Evolutionary conservation across 2,329 filamentous ascomycete genomes (phyloP).

Genomic region (Fusarium devonianum): DNA sequence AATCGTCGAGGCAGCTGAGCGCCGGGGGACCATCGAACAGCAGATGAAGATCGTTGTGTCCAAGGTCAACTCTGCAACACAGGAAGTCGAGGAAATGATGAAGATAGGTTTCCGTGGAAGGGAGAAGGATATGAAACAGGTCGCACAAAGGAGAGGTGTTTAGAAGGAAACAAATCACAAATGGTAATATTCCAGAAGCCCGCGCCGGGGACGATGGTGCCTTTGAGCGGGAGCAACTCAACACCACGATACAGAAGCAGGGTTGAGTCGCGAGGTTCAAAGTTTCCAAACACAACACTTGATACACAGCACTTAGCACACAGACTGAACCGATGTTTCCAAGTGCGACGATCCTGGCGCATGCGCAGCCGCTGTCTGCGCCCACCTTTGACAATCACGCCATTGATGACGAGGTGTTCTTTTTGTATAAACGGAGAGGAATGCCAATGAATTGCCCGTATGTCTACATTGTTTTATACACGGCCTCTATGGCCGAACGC

Average conservation of each 20-base stretch:
- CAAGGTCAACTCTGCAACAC: slow-evolving; percentile 26
- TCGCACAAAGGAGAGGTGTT: not conserved
- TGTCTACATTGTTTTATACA: slow-evolving; percentile 41
- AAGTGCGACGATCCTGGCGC: too few species aligned
- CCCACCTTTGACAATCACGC: slow-evolving; percentile 27
- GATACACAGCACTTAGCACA: too few species aligned
- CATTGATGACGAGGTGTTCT: slow-evolving; percentile 13
- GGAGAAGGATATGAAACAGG: slow-evolving; percentile 33
- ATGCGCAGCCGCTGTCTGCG: not conserved
- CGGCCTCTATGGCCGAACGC: slow-evolving; percentile 14
- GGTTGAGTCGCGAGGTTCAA: too few species aligned
- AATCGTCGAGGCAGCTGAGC: slow-evolving; percentile 36
- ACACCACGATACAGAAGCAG: too few species aligned
- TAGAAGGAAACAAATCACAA: not conserved
- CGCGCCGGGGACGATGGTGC: not conserved
- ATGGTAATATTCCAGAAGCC: too few species aligned
- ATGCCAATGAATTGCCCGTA: slow-evolving; percentile 32
- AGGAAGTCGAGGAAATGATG: slow-evolving; percentile 43
- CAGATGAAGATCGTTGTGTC: slow-evolving; percentile 39
- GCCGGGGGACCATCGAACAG: slow-evolving; percentile 39
- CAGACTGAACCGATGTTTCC: too few species aligned
- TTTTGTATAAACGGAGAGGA: slow-evolving; percentile 36
- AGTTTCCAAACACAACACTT: too few species aligned
- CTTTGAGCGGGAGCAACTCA: too few species aligned
- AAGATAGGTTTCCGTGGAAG: slow-evolving; percentile 41